These are phyloP conservation scores for Funneliformis caledonium DNA, from an alignment of 371 early-diverging fungal species.

Conservation along the genomic window DNA sequence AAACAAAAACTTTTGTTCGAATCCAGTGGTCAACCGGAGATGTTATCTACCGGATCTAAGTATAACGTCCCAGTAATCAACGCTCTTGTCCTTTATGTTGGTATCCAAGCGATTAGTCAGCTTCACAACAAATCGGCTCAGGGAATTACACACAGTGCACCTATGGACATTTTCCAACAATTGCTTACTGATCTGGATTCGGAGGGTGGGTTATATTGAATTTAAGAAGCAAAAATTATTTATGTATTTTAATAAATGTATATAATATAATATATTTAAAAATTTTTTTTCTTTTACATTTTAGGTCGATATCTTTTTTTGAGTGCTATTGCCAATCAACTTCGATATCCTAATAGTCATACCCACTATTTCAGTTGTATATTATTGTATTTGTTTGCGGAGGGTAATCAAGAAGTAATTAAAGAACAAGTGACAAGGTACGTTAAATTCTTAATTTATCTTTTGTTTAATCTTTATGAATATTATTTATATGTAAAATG, in stretches of 20 bases:
- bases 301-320: slow-evolving; percentile 84
- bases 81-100: slow-evolving; percentile 87
- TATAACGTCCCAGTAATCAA: slow-evolving; percentile 88
- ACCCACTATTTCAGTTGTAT: slow-evolving; percentile 91
- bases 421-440: slow-evolving; percentile 93
- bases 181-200: slow-evolving; percentile 78
- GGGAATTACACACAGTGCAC: slow-evolving; percentile 69
- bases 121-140: slow-evolving; percentile 46
- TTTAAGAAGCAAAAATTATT: not conserved
- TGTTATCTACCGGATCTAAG: slow-evolving; percentile 50
- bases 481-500: not conserved
- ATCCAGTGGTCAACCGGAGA: slow-evolving; percentile 40
- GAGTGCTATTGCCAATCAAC: slow-evolving; percentile 93
- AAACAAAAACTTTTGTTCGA: slow-evolving; percentile 52
- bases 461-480: not conserved
- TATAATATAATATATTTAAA: not conserved
- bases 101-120: slow-evolving; percentile 77
- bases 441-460: not conserved
- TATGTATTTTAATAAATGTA: not conserved
- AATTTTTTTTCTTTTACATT: slow-evolving; percentile 36
- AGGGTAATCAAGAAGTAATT: slow-evolving; percentile 79
- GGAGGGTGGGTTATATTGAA: slow-evolving; percentile 65
- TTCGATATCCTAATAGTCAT: slow-evolving; percentile 97
- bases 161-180: slow-evolving; percentile 86
- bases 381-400: slow-evolving; percentile 86